Base-by-base conservation (phyloP, 768 basidiomycete genomes). In the Agaricus subrufescens region DNA sequence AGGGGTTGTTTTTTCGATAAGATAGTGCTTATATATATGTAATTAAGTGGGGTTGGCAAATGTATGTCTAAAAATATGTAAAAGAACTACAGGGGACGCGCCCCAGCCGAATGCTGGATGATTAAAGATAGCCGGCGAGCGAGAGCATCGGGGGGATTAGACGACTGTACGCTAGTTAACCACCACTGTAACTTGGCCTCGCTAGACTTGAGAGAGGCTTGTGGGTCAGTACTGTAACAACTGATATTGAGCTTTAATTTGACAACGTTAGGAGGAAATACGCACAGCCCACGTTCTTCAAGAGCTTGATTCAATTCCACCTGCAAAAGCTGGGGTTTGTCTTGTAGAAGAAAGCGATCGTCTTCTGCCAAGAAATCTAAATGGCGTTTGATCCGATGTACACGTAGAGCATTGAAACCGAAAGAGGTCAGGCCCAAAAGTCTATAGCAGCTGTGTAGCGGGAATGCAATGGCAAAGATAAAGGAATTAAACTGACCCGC, bases 281-380 rank as follows among this genome's bases (percentile, higher is more conserved):
- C 88, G 66, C 66, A 92, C 91, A 91, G 76, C 63, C 87, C 91
- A 57, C 91, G 84, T 67, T 91, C 90, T 57, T 80, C 73, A 12
- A 93, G 74, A 3, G 88, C 86, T 54, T 88, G 81, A 29, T 75
- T 71, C 5, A 91, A 71, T 60, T 86, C 87, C 3, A 73, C 71
- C 19, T 72, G 65, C 2, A 81, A 79, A 45, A 94, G 67, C 31
- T 66, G 63, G 25, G 69, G 66, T 1, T 71, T 73, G 61, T 87
- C 86, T 37, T 73, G 73, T 12, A 73, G 61, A 42, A 93, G 70
- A n/a, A 85, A 71, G 23, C 68, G 69, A 65, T 94, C 91, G 60
- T 94, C 91, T 48, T 74, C 66, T 1, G 77, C 66, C 55, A 93
- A 66, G 58, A 78, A 80, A 37, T 65, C 54, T 9, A 81, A 64